Percentiles rank a stretch among this genome's conserved stretches.
These are phyloP conservation scores for Amanita exitialis DNA, from an alignment of 768 basidiomycete species.

Conservation along the genomic window DNA sequence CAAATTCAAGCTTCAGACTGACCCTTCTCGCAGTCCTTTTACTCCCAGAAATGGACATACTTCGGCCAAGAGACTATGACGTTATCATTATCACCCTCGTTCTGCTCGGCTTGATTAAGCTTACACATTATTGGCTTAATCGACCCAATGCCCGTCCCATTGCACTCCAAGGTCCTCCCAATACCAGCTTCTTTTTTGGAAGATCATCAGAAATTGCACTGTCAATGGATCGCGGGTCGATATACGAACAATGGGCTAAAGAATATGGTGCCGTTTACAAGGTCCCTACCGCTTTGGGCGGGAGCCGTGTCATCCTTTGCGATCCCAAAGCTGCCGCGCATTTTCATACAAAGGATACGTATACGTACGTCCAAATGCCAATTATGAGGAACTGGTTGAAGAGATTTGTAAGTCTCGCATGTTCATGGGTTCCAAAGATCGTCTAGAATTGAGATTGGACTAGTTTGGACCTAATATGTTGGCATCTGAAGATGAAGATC, in stretches of 20 bases:
- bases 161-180: conserved; percentile 31
- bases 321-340: conserved; percentile 18
- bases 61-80: background rate
- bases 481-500: conserved; percentile 30
- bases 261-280: conserved; percentile 17
- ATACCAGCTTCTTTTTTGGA: conserved; percentile 33
- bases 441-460: background rate
- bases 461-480: conserved; percentile 26
- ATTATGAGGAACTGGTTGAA: conserved; percentile 16
- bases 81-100: background rate
- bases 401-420: conserved; percentile 7
- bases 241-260: conserved; percentile 21
- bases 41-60: background rate
- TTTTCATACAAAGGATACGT: conserved; percentile 18
- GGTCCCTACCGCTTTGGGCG: conserved; percentile 12
- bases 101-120: conserved; percentile 7
- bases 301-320: conserved; percentile 14
- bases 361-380: conserved; percentile 14
- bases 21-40: too few relatives aligned
- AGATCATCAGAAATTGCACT: conserved; percentile 18
- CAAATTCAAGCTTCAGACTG: too few relatives aligned
- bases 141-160: conserved; percentile 12
- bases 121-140: background rate
- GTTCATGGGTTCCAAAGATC: background rate
- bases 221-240: conserved; percentile 17